Conservation (phyloP, 805 yeast species). For the Monosporozyma yasuniensis region DNA sequence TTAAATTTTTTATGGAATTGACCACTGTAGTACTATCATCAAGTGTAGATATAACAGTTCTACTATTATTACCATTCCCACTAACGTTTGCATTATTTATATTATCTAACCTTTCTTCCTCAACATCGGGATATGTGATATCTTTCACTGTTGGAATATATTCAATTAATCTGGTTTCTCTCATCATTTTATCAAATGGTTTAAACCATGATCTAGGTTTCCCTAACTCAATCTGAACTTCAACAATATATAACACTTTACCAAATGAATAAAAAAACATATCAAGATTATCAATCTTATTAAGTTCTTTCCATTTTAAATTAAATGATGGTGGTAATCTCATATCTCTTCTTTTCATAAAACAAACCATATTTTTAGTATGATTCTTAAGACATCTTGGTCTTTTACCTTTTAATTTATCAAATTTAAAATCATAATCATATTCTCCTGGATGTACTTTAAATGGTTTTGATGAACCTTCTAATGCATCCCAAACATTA, state of each 20-base stretch:
- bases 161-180: conserved; percentile 16
- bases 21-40: background rate
- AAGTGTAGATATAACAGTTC: background rate
- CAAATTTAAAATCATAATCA: conserved; percentile 21
- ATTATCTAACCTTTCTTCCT: conserved; percentile 2
- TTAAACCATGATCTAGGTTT: conserved; percentile 24
- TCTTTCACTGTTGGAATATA: conserved; percentile 22
- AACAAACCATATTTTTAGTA: conserved; percentile 14
- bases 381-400: conserved; percentile 24
- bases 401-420: conserved; percentile 16
- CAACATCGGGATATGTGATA: conserved; percentile 10
- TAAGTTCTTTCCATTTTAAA: conserved; percentile 17
- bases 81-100: conserved; percentile 3
- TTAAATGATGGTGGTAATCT: conserved; percentile 27
- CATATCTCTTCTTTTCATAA: conserved; percentile 14
- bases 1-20: background rate
- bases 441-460: conserved; percentile 24
- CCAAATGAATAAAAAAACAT: conserved; percentile 24
- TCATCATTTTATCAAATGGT: conserved; percentile 21
- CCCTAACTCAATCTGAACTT: conserved; percentile 23
- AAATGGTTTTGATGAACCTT: conserved; percentile 24
- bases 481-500: conserved; percentile 27
- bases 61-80: background rate
- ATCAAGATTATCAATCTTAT: conserved; percentile 19
- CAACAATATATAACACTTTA: conserved; percentile 21